Base-by-base conservation (phyloP, 805 yeast species). In the Kazachstania kunashirensis region DNA sequence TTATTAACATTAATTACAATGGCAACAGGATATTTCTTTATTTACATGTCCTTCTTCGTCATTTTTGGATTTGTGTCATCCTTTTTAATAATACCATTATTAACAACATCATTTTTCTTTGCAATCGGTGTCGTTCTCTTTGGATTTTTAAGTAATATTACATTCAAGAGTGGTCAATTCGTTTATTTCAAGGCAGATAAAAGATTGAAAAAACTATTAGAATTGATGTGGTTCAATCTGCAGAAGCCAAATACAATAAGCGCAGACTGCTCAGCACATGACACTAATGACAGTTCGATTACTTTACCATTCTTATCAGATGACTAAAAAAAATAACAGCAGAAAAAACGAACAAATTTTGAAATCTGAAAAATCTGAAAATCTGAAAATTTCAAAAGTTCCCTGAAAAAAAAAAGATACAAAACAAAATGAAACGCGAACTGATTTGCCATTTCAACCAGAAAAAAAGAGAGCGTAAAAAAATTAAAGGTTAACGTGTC, bases 101-200 rank as follows among this genome's bases (percentile, higher is more conserved):
- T 58, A 31, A 37, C 42, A 1, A 28, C 47, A 4, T 56, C 63
- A 4, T 45, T 53, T 33, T 29, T 48, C 9, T 55, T 56, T 33
- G 61, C 61, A 2, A 37, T 49, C 2, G 50, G 48, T 11, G 54
- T 53, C 10, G 51, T 57, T 1, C 28, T 48, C 3, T 47, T 54
- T 32, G 61, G 59, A 12, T 48, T 55, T 28, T 29, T 53, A 30
- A 52, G 59, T 38, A 53, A 53, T 25, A n/a, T 46, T 3, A 46
- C 52, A 4, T 55, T 53, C 36, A 47, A 46, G 29, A 27, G 45
- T 19, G 57, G 56, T 4, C 53, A 50, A 24, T 29, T 31, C 19
- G 23, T 53, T 18, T 57, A 54, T 39, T 44, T 47, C 16, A 46
- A 41, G 31, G 32, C 46, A 10, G 53, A 50, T 25, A 39, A 34